A percentile compares a stretch with the other conserved stretches of the same genome.
These are phyloP conservation scores for Actinomortierella ambigua DNA, from an alignment of 371 early-diverging fungal species.

Conservation along the genomic window DNA sequence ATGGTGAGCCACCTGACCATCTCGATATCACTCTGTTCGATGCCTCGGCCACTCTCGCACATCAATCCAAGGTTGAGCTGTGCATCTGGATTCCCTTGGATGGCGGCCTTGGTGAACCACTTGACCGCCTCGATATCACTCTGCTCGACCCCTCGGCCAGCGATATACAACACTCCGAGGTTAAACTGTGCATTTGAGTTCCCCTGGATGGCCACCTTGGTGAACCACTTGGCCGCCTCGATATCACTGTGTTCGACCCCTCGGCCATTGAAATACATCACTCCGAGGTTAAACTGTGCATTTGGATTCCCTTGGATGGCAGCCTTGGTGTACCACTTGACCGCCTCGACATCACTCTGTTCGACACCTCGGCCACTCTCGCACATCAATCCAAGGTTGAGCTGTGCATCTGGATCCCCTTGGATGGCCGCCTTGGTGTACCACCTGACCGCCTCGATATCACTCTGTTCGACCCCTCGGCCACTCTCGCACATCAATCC, in stretches of 20 bases:
- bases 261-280: conserved; percentile 78
- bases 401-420: conserved; percentile 83
- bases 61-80: conserved; percentile 77
- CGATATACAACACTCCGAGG: conserved; percentile 82
- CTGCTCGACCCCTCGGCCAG: conserved; percentile 76
- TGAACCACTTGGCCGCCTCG: conserved; percentile 72
- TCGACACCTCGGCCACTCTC: conserved; percentile 83
- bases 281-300: conserved; percentile 81
- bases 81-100: conserved; percentile 46
- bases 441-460: conserved; percentile 70
- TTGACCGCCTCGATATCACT: conserved; percentile 68
- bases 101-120: conserved; percentile 68
- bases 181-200: conserved; percentile 79
- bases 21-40: conserved; percentile 60
- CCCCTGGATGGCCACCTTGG: conserved; percentile 69
- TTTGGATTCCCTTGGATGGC: conserved; percentile 81
- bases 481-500: conserved; percentile 88
- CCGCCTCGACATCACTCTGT: conserved; percentile 64
- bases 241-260: conserved; percentile 63
- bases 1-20: conserved; percentile 75
- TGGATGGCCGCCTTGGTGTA: conserved; percentile 72
- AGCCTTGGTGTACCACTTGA: conserved; percentile 71
- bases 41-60: conserved; percentile 83
- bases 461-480: conserved; percentile 68
- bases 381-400: conserved; percentile 70